Evolutionary conservation across 441 rosid species (phyloP).

Genomic region (Populus trichocarpa): DNA sequence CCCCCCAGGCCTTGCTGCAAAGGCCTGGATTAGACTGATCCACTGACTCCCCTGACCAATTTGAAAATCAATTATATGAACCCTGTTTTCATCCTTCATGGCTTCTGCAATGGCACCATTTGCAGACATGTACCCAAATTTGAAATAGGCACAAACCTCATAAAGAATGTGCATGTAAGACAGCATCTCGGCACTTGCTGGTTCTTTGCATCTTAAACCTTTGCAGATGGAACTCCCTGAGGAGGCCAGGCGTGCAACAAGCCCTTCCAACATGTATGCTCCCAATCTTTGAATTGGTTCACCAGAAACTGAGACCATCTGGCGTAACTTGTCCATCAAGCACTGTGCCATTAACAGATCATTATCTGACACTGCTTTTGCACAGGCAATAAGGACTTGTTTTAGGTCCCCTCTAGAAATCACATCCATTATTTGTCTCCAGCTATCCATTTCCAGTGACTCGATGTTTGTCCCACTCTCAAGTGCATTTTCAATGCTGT

Average conservation of each 20-base stretch:
- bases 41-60: constrained; percentile 86
- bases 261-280: constrained; percentile 82
- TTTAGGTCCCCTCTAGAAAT: constrained; percentile 55
- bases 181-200: constrained; percentile 62
- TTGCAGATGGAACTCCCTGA: constrained; percentile 74
- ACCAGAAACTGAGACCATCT: constrained; percentile 76
- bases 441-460: constrained; percentile 40
- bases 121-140: constrained; percentile 88
- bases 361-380: constrained; percentile 74
- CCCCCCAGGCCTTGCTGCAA: constrained; percentile 91
- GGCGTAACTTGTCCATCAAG: constrained; percentile 61
- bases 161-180: constrained; percentile 82
- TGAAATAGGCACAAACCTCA: constrained; percentile 85
- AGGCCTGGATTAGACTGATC: constrained; percentile 83
- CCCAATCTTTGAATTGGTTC: constrained; percentile 84
- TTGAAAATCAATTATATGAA: constrained; percentile 81
- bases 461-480: constrained; percentile 16
- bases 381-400: constrained; percentile 63
- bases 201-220: constrained; percentile 58
- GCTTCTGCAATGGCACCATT: constrained; percentile 94
- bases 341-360: constrained; percentile 58
- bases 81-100: constrained; percentile 73
- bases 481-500: constrained; percentile 27
- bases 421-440: constrained; percentile 52
- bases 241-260: constrained; percentile 69